Conservation (phyloP, 2,329 filamentous ascomycete species). For the Monilinia laxa region DNA sequence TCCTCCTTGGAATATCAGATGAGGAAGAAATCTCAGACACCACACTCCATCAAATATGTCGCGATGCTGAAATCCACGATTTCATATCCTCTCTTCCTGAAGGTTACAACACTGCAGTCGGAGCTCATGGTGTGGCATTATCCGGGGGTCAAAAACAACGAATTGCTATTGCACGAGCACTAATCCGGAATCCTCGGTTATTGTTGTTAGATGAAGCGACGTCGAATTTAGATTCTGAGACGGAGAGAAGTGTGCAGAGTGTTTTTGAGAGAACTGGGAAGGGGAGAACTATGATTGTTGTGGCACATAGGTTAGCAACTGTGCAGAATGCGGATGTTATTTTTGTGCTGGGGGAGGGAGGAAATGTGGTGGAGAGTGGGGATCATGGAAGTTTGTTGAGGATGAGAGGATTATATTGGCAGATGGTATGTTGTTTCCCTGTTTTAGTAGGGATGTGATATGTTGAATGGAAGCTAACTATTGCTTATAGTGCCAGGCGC, state of each 20-base stretch:
- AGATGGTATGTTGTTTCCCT: conserved; percentile 32
- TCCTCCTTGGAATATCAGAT: conserved; percentile 60
- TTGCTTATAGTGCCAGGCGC: conserved; percentile 27
- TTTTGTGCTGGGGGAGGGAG: conserved; percentile 36
- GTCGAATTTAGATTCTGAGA: conserved; percentile 54
- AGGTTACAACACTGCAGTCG: conserved; percentile 50
- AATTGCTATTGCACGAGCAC: conserved; percentile 54
- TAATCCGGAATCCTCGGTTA: conserved; percentile 52
- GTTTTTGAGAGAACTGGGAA: conserved; percentile 65
- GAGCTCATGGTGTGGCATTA: conserved; percentile 48
- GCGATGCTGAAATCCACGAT: conserved; percentile 52
- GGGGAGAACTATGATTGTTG: conserved; percentile 71
- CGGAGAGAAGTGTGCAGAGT: conserved; percentile 58
- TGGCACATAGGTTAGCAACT: conserved; percentile 75
- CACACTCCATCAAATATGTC: conserved; percentile 48
- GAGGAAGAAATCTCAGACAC: conserved; percentile 45
- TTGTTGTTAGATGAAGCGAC: conserved; percentile 61
- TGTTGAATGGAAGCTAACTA: conserved; percentile 15
- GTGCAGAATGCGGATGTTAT: conserved; percentile 63
- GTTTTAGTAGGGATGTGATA: background rate
- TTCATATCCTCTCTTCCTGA: conserved; percentile 54
- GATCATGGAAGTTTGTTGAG: conserved; percentile 32
- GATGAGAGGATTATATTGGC: conserved; percentile 36
- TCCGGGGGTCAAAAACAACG: conserved; percentile 57
- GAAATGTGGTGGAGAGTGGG: conserved; percentile 36